Percentiles rank a stretch among this genome's conserved stretches.
phyloP scores from a whole-genome alignment of 306 rosid species.

The Abrus precatorius region DNA sequence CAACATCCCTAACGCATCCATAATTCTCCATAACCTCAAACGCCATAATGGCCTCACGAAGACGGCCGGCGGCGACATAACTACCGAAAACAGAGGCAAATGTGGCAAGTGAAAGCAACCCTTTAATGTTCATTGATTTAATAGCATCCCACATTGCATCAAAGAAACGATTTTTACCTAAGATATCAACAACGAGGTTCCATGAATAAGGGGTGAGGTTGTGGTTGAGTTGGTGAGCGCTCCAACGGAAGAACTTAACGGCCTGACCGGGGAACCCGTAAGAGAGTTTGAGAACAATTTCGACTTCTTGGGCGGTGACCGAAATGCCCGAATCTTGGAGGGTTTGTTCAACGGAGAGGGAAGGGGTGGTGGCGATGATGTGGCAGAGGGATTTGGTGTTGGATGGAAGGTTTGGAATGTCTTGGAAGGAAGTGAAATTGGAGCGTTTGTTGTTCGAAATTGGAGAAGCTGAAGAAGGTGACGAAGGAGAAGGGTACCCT shows the following conservation, averaged over 20 bases:
- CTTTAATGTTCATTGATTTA: slow-evolving; percentile 59
- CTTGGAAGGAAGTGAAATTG: slow-evolving; percentile 56
- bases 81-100: slow-evolving; percentile 75
- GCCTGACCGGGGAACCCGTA: slow-evolving; percentile 68
- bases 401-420: slow-evolving; percentile 46
- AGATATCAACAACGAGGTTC: slow-evolving; percentile 70
- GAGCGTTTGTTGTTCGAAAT: not conserved
- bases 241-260: slow-evolving; percentile 79
- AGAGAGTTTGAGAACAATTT: slow-evolving; percentile 68
- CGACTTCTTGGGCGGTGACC: slow-evolving; percentile 60
- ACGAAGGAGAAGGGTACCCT: not conserved
- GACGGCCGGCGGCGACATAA: slow-evolving; percentile 56
- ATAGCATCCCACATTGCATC: slow-evolving; percentile 83
- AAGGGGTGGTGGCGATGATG: slow-evolving; percentile 59
- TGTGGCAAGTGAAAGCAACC: slow-evolving; percentile 62
- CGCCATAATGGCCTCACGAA: slow-evolving; percentile 57
- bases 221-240: slow-evolving; percentile 62
- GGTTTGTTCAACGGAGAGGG: slow-evolving; percentile 51
- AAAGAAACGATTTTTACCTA: slow-evolving; percentile 67
- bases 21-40: slow-evolving; percentile 69
- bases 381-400: slow-evolving; percentile 59
- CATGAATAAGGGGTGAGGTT: slow-evolving; percentile 74
- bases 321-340: slow-evolving; percentile 50
- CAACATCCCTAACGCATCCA: slow-evolving; percentile 56
- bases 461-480: not conserved